These are phyloP conservation scores for Oldenlandia corymbosa DNA, from an alignment of 257 asterid species.

Conservation along the genomic window DNA sequence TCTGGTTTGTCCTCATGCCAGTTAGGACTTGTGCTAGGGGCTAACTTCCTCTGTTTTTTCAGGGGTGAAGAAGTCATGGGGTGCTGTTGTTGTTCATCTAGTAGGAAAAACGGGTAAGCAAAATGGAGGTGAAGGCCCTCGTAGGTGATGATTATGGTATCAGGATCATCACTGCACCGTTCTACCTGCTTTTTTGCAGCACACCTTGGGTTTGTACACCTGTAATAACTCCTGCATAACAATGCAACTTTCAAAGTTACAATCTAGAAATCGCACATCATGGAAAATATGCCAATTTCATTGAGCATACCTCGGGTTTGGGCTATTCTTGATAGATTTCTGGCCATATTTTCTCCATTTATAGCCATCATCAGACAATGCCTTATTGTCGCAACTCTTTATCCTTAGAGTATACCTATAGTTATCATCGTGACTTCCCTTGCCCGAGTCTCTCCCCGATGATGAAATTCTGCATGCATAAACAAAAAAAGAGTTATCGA, in stretches of 20 bases:
- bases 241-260: background rate
- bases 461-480: conserved; percentile 32
- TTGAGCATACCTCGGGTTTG: conserved; percentile 63
- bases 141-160: conserved; percentile 58
- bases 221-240: conserved; percentile 66
- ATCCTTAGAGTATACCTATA: conserved; percentile 55
- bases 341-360: conserved; percentile 99
- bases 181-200: conserved; percentile 89
- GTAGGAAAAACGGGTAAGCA: conserved; percentile 53
- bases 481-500: background rate
- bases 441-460: conserved; percentile 34
- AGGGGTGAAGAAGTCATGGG: conserved; percentile 34
- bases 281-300: background rate
- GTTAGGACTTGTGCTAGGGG: background rate
- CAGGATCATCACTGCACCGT: conserved; percentile 64
- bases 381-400: conserved; percentile 59
- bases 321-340: conserved; percentile 86
- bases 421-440: conserved; percentile 28
- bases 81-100: conserved; percentile 8
- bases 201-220: conserved; percentile 86
- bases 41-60: conserved; percentile 49
- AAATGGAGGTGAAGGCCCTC: conserved; percentile 96
- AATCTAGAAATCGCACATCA: too few species aligned
- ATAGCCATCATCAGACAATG: conserved; percentile 82
- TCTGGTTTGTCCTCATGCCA: conserved; percentile 10